Conservation (phyloP, 2,329 filamentous ascomycete species). For the Magnaporthiopsis poae region DNA sequence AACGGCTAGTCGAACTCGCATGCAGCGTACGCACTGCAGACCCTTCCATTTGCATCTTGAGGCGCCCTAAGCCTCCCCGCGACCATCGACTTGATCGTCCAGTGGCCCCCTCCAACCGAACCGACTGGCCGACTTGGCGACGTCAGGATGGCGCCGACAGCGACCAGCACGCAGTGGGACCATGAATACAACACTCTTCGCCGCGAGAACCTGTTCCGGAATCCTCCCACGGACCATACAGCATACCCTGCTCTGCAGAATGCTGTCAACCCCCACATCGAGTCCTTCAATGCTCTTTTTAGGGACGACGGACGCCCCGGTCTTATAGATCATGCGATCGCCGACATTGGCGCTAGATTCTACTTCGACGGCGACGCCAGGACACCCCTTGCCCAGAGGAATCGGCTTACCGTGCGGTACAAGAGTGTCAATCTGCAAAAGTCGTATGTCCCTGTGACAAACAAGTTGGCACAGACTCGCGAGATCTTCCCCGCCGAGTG, state of each 20-base stretch:
- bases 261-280: constrained; percentile 83
- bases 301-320: constrained; percentile 51
- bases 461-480: constrained; percentile 75
- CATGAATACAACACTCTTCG: constrained; percentile 77
- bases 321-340: constrained; percentile 61
- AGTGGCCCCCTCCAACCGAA: not conserved
- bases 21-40: not conserved
- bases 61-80: not conserved
- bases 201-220: constrained; percentile 77
- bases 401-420: constrained; percentile 67
- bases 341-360: constrained; percentile 81
- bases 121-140: not conserved
- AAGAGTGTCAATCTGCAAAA: constrained; percentile 77
- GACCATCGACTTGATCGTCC: not conserved
- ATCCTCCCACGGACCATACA: constrained; percentile 76
- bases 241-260: constrained; percentile 79
- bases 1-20: not conserved
- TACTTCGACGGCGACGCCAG: constrained; percentile 75
- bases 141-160: constrained; percentile 4
- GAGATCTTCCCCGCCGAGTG: constrained; percentile 88
- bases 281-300: constrained; percentile 91
- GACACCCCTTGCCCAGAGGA: constrained; percentile 49
- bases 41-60: not conserved
- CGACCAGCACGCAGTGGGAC: constrained; percentile 66
- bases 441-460: constrained; percentile 65